Conservation (phyloP, 208 protist genomes). For the Crithidia mellificae region DNA sequence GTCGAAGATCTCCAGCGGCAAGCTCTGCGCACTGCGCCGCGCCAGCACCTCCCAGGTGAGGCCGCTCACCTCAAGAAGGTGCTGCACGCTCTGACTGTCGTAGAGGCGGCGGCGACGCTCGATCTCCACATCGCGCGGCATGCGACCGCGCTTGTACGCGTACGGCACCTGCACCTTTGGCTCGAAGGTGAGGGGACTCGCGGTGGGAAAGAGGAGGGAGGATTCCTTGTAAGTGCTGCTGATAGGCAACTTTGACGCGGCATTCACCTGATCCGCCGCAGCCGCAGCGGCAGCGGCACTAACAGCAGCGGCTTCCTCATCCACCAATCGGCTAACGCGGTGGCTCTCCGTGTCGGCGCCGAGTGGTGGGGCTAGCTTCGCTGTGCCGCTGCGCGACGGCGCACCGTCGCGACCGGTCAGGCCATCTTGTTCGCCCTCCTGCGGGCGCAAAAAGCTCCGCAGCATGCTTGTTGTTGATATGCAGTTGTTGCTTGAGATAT, state of each 20-base stretch:
- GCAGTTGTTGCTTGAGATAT: background rate
- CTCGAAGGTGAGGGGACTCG: conserved; percentile 82
- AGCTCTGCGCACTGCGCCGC: conserved; percentile 52
- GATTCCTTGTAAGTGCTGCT: conserved; percentile 89
- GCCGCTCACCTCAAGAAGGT: conserved; percentile 80
- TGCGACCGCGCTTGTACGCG: conserved; percentile 79
- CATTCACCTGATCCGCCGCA: background rate
- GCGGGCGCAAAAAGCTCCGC: conserved; percentile 58
- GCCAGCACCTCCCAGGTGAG: conserved; percentile 70
- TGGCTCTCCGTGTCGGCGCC: conserved; percentile 13
- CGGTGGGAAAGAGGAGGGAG: conserved; percentile 73
- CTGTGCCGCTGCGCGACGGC: background rate
- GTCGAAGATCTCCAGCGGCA: conserved; percentile 95
- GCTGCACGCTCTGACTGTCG: conserved; percentile 76
- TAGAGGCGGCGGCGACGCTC: conserved; percentile 93
- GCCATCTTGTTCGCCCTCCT: conserved; percentile 8
- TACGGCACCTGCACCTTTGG: conserved; percentile 97
- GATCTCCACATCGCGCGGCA: conserved; percentile 95
- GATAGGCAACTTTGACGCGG: conserved; percentile 22
- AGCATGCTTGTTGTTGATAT: conserved; percentile 37
- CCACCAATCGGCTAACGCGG: conserved; percentile 8
- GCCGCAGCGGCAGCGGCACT: background rate
- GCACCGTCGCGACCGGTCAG: background rate
- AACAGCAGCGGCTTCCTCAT: background rate
- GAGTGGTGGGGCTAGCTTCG: background rate